A percentile compares a stretch with the other conserved stretches of the same genome.
Conservation (phyloP, 2,329 filamentous ascomycete genomes). For the Fusarium tanahbumbuense region DNA sequence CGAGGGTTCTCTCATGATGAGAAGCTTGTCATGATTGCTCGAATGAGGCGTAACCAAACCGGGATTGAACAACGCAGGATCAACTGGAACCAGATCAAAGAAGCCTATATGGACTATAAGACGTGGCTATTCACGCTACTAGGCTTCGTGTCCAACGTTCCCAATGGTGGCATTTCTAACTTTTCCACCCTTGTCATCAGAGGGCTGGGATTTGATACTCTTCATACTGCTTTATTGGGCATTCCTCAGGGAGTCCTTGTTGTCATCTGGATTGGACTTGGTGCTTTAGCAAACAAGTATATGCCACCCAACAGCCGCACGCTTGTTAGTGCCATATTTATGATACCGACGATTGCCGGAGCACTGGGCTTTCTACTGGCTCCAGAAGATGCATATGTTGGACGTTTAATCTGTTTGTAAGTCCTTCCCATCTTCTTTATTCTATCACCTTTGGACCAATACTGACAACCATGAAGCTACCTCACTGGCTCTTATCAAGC, state of each 20-base stretch:
- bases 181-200: constrained; percentile 71
- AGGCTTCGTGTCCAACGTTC: constrained; percentile 64
- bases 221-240: constrained; percentile 53
- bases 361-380: constrained; percentile 69
- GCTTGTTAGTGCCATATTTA: constrained; percentile 65
- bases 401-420: constrained; percentile 66
- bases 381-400: constrained; percentile 60
- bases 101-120: constrained; percentile 69
- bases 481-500: constrained; percentile 55
- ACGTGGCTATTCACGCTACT: constrained; percentile 68
- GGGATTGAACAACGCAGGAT: constrained; percentile 68
- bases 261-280: constrained; percentile 56
- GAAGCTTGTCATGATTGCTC: constrained; percentile 65
- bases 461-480: constrained; percentile 38
- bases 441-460: not conserved
- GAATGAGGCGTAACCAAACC: constrained; percentile 67
- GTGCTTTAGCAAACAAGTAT: constrained; percentile 53
- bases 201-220: constrained; percentile 63
- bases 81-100: constrained; percentile 65
- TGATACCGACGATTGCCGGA: constrained; percentile 69
- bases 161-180: constrained; percentile 70
- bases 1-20: constrained; percentile 63
- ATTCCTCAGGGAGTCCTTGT: constrained; percentile 54
- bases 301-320: constrained; percentile 62
- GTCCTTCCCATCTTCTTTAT: constrained; percentile 3